Percentiles rank a stretch among this genome's conserved stretches.
phyloP scores from a whole-genome alignment of 2,329 filamentous ascomycete genomes.

The Xylaria hypoxylon region DNA sequence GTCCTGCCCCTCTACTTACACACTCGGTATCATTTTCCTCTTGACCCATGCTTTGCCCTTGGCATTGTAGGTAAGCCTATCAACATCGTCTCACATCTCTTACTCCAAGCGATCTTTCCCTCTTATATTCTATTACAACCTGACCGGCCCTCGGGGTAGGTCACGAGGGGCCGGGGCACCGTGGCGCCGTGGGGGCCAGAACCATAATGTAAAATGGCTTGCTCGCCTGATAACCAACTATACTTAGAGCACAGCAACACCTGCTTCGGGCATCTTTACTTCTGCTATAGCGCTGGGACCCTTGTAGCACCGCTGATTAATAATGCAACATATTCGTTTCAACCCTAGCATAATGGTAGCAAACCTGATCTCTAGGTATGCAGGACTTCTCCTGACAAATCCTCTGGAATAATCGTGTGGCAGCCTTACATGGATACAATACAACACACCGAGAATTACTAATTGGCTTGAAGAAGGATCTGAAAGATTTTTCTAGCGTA shows the following conservation, averaged over 20 bases:
- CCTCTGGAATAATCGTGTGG: background rate
- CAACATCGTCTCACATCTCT: too few species aligned
- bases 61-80: too few species aligned
- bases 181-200: background rate
- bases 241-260: background rate
- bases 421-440: background rate
- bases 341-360: background rate
- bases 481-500: too few species aligned
- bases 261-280: background rate
- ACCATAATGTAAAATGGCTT: background rate
- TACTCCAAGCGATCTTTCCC: too few species aligned
- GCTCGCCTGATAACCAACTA: background rate
- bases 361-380: background rate
- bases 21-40: too few species aligned
- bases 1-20: too few species aligned
- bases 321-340: background rate
- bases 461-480: background rate
- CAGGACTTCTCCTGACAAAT: conserved; percentile 7
- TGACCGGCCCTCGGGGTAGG: background rate
- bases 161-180: too few species aligned
- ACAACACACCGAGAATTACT: background rate
- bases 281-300: background rate
- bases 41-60: too few species aligned
- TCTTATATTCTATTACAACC: too few species aligned
- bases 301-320: background rate